A percentile compares a stretch with the other conserved stretches of the same genome.
These are phyloP conservation scores for Coemansia sp. DNA, from an alignment of 192 early-diverging fungal genomes.

Conservation along the genomic window DNA sequence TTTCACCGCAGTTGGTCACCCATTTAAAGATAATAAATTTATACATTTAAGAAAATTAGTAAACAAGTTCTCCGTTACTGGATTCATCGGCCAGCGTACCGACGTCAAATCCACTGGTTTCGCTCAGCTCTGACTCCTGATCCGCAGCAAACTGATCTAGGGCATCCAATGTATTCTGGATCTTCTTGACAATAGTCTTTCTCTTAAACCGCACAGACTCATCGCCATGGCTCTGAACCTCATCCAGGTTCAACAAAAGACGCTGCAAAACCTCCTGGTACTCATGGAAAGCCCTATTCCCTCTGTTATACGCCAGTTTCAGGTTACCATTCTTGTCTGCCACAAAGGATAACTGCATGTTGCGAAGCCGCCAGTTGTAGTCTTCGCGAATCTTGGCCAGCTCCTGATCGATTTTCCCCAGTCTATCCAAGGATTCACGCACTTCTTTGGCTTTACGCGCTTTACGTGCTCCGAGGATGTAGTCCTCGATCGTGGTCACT, in stretches of 20 bases:
- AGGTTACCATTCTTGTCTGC: slow-evolving; percentile 42
- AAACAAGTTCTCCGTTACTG: slow-evolving; percentile 24
- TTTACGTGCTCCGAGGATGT: slow-evolving; percentile 14
- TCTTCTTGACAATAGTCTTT: slow-evolving; percentile 31
- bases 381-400: slow-evolving; percentile 33
- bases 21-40: neutral
- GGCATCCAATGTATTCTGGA: slow-evolving; percentile 41
- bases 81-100: slow-evolving; percentile 25
- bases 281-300: slow-evolving; percentile 33
- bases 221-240: slow-evolving; percentile 28
- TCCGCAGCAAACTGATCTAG: slow-evolving; percentile 37
- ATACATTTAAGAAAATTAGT: neutral
- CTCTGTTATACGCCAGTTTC: slow-evolving; percentile 34
- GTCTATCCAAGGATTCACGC: slow-evolving; percentile 9
- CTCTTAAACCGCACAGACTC: slow-evolving; percentile 24
- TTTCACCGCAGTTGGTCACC: no score
- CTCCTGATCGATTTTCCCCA: slow-evolving; percentile 28
- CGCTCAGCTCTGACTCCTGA: slow-evolving; percentile 38
- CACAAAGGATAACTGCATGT: slow-evolving; percentile 49
- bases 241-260: slow-evolving; percentile 28
- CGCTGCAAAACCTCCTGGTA: slow-evolving; percentile 42
- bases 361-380: slow-evolving; percentile 34
- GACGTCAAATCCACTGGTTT: slow-evolving; percentile 7
- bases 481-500: slow-evolving; percentile 25
- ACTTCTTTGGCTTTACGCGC: slow-evolving; percentile 7